These are phyloP conservation scores for Globisporangium recalcitrans DNA, from an alignment of 352 stramenopile genomes.

Conservation along the genomic window DNA sequence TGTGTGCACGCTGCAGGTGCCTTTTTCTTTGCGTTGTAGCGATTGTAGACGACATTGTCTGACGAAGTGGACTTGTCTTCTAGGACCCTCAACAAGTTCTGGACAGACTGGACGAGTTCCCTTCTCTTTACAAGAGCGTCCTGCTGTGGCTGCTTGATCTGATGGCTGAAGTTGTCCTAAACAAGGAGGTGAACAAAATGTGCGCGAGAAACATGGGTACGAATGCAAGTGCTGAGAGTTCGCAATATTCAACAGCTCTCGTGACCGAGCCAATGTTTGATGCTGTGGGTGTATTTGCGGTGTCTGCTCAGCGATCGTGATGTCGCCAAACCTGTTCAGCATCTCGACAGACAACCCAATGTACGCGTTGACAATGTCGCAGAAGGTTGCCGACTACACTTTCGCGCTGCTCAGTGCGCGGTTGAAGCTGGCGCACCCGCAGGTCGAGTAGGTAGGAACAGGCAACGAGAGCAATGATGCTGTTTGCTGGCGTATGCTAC, in stretches of 20 bases:
- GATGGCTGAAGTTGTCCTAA: constrained; percentile 46
- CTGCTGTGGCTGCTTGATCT: constrained; percentile 76
- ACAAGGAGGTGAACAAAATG: constrained; percentile 77
- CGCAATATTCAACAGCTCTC: not conserved
- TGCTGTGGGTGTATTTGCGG: not conserved
- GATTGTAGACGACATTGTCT: not conserved
- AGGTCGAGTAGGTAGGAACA: not conserved
- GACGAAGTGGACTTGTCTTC: not conserved
- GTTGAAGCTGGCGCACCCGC: constrained; percentile 14
- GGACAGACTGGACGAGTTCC: constrained; percentile 30
- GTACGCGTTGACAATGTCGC: constrained; percentile 60
- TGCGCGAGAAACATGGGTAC: constrained; percentile 69
- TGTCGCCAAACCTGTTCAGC: constrained; percentile 74
- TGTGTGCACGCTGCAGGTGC: constrained; percentile 41
- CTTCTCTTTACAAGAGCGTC: constrained; percentile 31
- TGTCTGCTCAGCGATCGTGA: constrained; percentile 53
- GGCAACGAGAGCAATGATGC: not conserved
- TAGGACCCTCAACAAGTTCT: constrained; percentile 38
- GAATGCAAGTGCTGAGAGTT: not conserved
- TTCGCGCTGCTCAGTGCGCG: constrained; percentile 43
- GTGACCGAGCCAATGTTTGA: not conserved
- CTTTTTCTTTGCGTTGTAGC: not conserved
- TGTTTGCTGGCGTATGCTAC: constrained; percentile 18
- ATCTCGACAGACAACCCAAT: constrained; percentile 65
- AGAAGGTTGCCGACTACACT: constrained; percentile 69